Evolutionary conservation across 768 basidiomycete genomes (phyloP), one percentile per base, ranked within the genome.

Genomic region (Phaeolepiota aurea): DNA sequence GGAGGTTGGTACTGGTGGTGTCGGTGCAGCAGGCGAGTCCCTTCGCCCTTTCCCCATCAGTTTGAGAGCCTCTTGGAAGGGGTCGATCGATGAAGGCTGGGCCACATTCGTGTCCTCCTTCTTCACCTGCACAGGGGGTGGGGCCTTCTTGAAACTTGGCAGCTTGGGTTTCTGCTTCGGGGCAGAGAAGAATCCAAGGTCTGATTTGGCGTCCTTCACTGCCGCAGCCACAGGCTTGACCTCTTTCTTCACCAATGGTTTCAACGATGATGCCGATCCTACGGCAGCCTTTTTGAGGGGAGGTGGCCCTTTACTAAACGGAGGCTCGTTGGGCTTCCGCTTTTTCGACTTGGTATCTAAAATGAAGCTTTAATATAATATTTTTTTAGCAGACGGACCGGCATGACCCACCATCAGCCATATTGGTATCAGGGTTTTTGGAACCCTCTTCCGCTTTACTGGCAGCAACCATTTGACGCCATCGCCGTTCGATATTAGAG

Each of bases 161-260:
- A 91, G 65, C 59, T 84, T 87, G 20, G 82, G 76, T 53, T 88
- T 89, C 14, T 81, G 76, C 55, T 89, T 90, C 3, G 87, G 84
- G 30, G 83, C 82, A 40, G 87, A 89, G 61, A 91, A 91, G 61
- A 91, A 90, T 1, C 85, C 87, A 35, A 82, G 83, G 58, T 90
- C 88, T 10, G 85, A 80, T 64, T 87, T 84, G 13, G 85, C 82
- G 48, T 84, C 85, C 56, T 87, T 87, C 42, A 76, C 70, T 2
- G 65, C 54, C 1, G 61, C 57, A 0, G 53, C 40, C 13, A 52
- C 42, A 9, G 47, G 38, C 33, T 63, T 65, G 12, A 53, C 41
- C 54, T 85, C 83, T 55, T 76, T 82, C 70, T 85, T 87, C 44
- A 74, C 66, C 3, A 35, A 5, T 13, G 69, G 62, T 45, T 69